Base-by-base conservation (phyloP, 805 yeast species). In the Kodamaea jinghongensis region DNA sequence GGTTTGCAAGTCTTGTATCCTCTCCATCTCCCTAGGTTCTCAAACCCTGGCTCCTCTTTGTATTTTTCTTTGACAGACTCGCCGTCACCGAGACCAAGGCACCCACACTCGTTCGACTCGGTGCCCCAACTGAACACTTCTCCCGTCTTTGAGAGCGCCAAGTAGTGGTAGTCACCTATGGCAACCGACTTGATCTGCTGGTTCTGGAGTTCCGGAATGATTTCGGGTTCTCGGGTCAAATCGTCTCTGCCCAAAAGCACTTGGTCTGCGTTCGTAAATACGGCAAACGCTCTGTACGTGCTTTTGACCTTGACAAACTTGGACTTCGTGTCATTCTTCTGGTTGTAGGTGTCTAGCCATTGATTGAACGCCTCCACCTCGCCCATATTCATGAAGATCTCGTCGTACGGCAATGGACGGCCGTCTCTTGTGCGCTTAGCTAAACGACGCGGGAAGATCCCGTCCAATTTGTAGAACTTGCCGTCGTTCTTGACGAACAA, bases 121-220 rank as follows among this genome's bases (percentile, higher is more conserved):
- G 69, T 38, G 0, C 93, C 93, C 91, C 90, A 84, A 4, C 81
- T 62, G 43, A 70, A 69, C 12, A 83, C 45, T 2, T 73, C 67
- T 0, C 93, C 93, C 12, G 66, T 62, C 32, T 65, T 64, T 3
- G 79, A 66, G n/a, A 85, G 60, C 0, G 86, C 91, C 33, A 85
- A 50, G 22, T 56, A 67, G 54, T 86, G 95, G 51, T 83, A 79
- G 55, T 86, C 93, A 1, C 91, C 95, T 38, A 80, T 74, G 0
- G 76, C 79, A 1, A 84, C 62, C 2, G 81, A 72, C 4, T 78
- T 67, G 22, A 83, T 70, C 1, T 69, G 67, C 16, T 56, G 67
- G 5, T 71, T 59, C 47, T 77, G 80, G 10, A 78, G 48, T 32
- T 72, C 76, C 1, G 60, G 55, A 8, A 70, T 44, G 1, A 70